Conservation (phyloP, 768 basidiomycete genomes). For the Mycena kentingensis region DNA sequence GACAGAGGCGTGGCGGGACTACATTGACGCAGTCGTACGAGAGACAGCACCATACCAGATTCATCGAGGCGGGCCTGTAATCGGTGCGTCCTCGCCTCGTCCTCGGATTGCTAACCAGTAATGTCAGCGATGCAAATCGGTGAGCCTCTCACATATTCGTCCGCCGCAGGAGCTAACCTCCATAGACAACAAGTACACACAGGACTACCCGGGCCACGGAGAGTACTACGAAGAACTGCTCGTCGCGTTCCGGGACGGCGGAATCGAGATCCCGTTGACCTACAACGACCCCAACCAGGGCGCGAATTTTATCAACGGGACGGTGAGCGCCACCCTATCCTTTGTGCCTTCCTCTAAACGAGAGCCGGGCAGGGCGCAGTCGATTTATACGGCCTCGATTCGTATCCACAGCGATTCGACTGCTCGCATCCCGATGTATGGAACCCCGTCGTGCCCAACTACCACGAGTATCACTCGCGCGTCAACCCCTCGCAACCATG, state of each 20-base stretch:
- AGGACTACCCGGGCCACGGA: constrained; percentile 44
- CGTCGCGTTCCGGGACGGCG: constrained; percentile 51
- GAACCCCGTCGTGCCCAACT: constrained; percentile 64
- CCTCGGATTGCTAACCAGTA: background rate
- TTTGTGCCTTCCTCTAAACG: background rate
- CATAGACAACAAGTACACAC: constrained; percentile 75
- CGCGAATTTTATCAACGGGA: constrained; percentile 69
- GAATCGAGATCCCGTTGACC: constrained; percentile 69
- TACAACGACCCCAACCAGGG: constrained; percentile 69
- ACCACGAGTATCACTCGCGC: constrained; percentile 61
- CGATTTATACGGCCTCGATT: constrained; percentile 74
- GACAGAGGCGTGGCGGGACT: constrained; percentile 68
- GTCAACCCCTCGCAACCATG: constrained; percentile 58
- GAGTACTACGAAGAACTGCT: constrained; percentile 69
- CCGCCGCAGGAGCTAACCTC: background rate
- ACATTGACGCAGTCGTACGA: constrained; percentile 66
- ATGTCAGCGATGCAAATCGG: background rate
- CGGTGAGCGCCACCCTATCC: constrained; percentile 43
- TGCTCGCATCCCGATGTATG: constrained; percentile 73
- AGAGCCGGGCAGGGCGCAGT: constrained; percentile 56
- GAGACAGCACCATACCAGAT: constrained; percentile 68
- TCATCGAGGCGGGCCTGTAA: constrained; percentile 70
- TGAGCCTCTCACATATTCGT: background rate
- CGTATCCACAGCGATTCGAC: constrained; percentile 79
- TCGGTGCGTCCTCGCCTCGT: constrained; percentile 46